Evolutionary conservation across 2,329 filamentous ascomycete genomes (phyloP).

Genomic region (Alternaria hordeiaustralica): DNA sequence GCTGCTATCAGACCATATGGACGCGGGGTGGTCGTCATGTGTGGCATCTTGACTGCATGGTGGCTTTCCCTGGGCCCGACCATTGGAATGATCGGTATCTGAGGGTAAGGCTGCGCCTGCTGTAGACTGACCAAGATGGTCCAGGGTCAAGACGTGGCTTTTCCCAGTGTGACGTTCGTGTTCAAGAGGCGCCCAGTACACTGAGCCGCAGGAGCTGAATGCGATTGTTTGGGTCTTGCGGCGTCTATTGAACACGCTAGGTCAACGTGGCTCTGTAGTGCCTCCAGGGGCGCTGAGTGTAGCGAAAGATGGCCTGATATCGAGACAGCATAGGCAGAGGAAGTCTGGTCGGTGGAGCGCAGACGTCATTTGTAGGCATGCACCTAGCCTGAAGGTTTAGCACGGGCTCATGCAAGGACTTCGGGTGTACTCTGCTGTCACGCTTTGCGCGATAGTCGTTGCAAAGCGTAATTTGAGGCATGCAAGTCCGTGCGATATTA

Average conservation of each 20-base stretch:
- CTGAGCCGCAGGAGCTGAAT: not conserved
- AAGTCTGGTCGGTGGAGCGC: not conserved
- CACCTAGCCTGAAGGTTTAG: not conserved
- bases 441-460: not conserved
- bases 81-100: not conserved
- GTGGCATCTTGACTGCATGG: not conserved
- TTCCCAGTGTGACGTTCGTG: not conserved
- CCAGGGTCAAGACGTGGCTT: not conserved
- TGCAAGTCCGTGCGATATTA: not conserved
- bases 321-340: not conserved
- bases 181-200: not conserved
- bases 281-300: not conserved
- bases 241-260: not conserved
- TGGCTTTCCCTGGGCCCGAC: not conserved
- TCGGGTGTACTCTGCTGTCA: not conserved
- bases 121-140: not conserved
- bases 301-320: not conserved
- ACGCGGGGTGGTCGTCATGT: not conserved
- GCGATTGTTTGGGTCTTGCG: not conserved
- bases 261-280: conserved; percentile 2
- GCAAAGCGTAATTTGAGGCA: not conserved
- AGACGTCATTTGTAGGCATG: not conserved
- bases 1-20: not conserved
- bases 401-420: not conserved
- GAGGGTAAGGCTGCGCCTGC: not conserved